Base-by-base conservation (phyloP, 768 basidiomycete species). In the Coprinellus micaceus region DNA sequence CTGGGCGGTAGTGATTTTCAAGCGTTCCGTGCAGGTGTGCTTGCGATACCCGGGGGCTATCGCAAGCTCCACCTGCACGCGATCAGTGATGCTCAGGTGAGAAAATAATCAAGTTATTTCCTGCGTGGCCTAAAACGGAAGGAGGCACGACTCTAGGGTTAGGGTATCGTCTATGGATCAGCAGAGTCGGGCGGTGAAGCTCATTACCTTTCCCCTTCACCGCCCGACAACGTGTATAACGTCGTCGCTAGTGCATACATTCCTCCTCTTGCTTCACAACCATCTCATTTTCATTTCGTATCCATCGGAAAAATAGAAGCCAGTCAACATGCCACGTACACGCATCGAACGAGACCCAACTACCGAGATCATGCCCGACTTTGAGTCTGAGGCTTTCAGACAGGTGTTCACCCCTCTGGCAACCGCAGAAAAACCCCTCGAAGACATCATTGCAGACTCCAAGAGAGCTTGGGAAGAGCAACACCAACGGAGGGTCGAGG, bases 331-430 rank as follows among this genome's bases (percentile, higher is more conserved):
- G 48, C 30, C 48, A 49, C 29, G 47, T 26, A 39, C 40, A 11
- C n/a, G 28, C 2, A 47, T 28, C 24, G 57, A 58, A 52, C 57
- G 12, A n/a, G n/a, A n/a, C n/a, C n/a, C n/a, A n/a, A n/a, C n/a
- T n/a, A n/a, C n/a, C n/a, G n/a, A n/a, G n/a, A n/a, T 4, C 4
- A 49, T 37, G 52, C 57, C 57, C 15, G 53, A 58, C 29, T 58
- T 53, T 24, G 30, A 25, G 2, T 45, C 51, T 2, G 52, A 37
- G 3, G 40, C 17, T 7, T 58, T 48, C 45, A n/a, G 22, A n/a
- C 25, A 10, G 11, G 29, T 2, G 2, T 45, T 45, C 40, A 21
- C 2, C 2, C 12, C 49, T 2, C 36, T 45, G 26, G 52, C 24
- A 13, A 45, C 52, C 17, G 52, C 41, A n/a, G 52, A 30, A n/a